phyloP scores from a whole-genome alignment of 164 flowering plant genomes.

The Sextonia rubra region DNA sequence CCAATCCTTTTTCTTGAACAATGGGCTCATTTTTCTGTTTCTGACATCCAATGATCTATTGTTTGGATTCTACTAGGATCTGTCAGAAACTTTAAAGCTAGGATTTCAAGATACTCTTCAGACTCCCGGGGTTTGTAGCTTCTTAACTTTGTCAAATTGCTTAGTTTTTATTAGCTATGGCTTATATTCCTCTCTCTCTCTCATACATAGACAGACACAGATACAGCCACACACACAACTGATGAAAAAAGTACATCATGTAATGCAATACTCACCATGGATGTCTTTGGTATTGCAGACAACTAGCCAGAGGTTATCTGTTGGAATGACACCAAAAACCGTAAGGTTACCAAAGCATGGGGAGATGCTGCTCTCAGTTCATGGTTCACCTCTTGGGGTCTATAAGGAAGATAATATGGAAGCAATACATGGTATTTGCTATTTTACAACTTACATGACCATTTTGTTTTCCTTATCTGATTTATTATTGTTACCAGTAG shows the following conservation, averaged over 20 bases:
- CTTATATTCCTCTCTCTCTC: background rate
- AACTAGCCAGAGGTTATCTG: slow-evolving; percentile 52
- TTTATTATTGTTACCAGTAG: background rate
- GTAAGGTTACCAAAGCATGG: slow-evolving; percentile 77
- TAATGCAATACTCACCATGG: background rate
- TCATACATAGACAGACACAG: no score
- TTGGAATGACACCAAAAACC: slow-evolving; percentile 81
- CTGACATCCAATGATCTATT: slow-evolving; percentile 21
- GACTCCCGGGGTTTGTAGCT: slow-evolving; percentile 68
- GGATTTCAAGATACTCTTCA: slow-evolving; percentile 48
- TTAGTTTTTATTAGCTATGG: background rate
- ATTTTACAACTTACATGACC: background rate
- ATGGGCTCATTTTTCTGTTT: no score
- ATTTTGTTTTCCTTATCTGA: background rate
- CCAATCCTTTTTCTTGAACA: no score
- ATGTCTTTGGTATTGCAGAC: slow-evolving; percentile 27
- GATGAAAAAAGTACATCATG: background rate
- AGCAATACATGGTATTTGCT: slow-evolving; percentile 37
- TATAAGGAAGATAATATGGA: slow-evolving; percentile 89
- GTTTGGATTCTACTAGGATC: slow-evolving; percentile 35
- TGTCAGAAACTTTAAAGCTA: slow-evolving; percentile 40
- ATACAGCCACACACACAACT: no score
- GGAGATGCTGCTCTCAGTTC: slow-evolving; percentile 82
- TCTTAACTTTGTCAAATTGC: background rate
- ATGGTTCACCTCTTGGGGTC: slow-evolving; percentile 89